phyloP scores from a whole-genome alignment of 2,329 filamentous ascomycete species.

The Diaporthe destruens region DNA sequence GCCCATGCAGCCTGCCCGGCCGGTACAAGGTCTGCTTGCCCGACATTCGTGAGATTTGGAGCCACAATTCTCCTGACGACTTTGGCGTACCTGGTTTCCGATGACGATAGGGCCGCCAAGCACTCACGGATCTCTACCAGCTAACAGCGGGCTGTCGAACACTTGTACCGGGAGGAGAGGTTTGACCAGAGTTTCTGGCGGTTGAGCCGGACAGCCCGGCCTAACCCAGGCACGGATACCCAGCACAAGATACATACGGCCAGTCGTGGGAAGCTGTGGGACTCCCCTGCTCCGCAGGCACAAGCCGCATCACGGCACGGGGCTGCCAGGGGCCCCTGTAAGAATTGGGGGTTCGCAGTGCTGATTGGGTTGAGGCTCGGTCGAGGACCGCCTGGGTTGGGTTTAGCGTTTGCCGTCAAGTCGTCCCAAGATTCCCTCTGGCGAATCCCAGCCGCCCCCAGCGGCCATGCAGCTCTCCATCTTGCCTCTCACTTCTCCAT shows the following conservation, averaged over 20 bases:
- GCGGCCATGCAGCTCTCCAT: constrained; percentile 36
- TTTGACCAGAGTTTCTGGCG: constrained; percentile 31
- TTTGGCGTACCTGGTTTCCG: constrained; percentile 3
- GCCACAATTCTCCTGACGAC: background rate
- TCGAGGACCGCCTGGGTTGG: constrained; percentile 26
- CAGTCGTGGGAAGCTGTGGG: constrained; percentile 1
- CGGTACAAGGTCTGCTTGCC: constrained; percentile 17
- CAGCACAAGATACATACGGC: background rate
- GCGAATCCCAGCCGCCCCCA: constrained; percentile 38
- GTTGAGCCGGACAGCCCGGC: constrained; percentile 20
- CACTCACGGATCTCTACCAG: constrained; percentile 13
- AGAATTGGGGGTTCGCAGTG: background rate
- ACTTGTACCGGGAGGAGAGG: background rate
- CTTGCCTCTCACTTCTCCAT: constrained; percentile 40
- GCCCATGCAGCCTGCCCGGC: constrained; percentile 2
- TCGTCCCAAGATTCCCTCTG: constrained; percentile 20
- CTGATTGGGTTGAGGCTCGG: constrained; percentile 39
- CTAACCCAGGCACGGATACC: constrained; percentile 11
- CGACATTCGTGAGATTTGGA: constrained; percentile 19
- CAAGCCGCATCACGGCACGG: constrained; percentile 35
- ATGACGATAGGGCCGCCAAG: constrained; percentile 5
- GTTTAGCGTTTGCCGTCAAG: constrained; percentile 24
- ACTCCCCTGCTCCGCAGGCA: constrained; percentile 21
- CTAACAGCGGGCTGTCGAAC: constrained; percentile 13
- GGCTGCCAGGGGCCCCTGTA: constrained; percentile 23